Percentiles rank a stretch among this genome's conserved stretches.
Conservation (phyloP, 768 basidiomycete species). For the Pleurotus salmoneostramineus region DNA sequence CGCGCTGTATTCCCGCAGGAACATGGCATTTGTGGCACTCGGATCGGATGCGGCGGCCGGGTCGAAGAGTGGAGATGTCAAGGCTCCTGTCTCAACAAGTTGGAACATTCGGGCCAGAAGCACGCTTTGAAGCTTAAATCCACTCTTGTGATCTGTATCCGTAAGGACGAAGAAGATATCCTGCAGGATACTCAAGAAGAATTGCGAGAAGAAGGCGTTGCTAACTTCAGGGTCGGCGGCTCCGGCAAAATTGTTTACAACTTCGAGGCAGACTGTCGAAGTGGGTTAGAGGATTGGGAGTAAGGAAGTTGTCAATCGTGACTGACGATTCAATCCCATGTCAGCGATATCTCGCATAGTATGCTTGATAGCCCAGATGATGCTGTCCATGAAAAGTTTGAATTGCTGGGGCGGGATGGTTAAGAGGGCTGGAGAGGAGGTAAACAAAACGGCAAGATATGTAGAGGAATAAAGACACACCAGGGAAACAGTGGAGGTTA, state of each 20-base stretch:
- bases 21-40: slow-evolving; percentile 70
- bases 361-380: slow-evolving; percentile 99
- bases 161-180: slow-evolving; percentile 98
- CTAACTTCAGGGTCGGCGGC: slow-evolving; percentile 72
- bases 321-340: slow-evolving; percentile 68
- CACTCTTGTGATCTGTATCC: slow-evolving; percentile 98
- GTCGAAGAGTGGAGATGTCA: slow-evolving; percentile 84
- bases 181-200: slow-evolving; percentile 88
- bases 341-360: slow-evolving; percentile 98
- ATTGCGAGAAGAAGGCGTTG: slow-evolving; percentile 95
- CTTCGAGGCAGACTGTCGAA: slow-evolving; percentile 78
- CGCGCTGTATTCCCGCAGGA: slow-evolving; percentile 82
- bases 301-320: slow-evolving; percentile 20
- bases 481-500: slow-evolving; percentile 93
- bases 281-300: slow-evolving; percentile 2
- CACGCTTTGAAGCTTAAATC: slow-evolving; percentile 92
- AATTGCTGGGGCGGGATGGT: slow-evolving; percentile 89
- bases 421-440: slow-evolving; percentile 57
- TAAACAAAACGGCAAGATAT: neutral
- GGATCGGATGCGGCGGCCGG: slow-evolving; percentile 67
- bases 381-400: slow-evolving; percentile 97
- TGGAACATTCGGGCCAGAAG: slow-evolving; percentile 94
- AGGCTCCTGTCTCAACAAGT: slow-evolving; percentile 77
- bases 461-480: slow-evolving; percentile 36
- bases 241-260: slow-evolving; percentile 90